phyloP scores from a whole-genome alignment of 495 filamentous ascomycete genomes.

The Chaetomium fimeti region DNA sequence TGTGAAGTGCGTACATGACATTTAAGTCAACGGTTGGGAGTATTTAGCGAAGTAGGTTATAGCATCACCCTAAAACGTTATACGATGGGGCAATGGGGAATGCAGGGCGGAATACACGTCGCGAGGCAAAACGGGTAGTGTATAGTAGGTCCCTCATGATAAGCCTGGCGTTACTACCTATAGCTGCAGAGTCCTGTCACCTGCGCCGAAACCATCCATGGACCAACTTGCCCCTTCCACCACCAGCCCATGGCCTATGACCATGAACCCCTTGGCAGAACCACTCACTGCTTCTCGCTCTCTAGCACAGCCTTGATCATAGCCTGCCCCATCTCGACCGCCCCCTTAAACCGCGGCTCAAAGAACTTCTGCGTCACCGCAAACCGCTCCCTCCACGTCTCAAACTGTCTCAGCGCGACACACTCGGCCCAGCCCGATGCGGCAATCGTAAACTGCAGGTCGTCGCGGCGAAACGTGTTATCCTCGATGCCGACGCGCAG shows the following conservation, averaged over 20 bases:
- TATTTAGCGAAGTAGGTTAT: too few relatives aligned
- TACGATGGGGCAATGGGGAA: too few relatives aligned
- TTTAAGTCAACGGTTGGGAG: too few relatives aligned
- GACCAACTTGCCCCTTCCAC: not conserved
- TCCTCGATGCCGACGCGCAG: constrained; percentile 84
- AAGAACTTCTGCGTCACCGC: constrained; percentile 87
- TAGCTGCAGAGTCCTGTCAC: too few relatives aligned
- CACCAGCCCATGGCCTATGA: not conserved
- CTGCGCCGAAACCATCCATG: not conserved
- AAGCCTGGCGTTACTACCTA: too few relatives aligned
- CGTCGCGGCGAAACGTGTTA: constrained; percentile 82
- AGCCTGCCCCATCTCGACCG: constrained; percentile 81
- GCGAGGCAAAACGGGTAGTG: too few relatives aligned
- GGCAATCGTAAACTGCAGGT: constrained; percentile 96
- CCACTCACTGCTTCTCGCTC: constrained; percentile 49
- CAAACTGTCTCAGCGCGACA: constrained; percentile 85
- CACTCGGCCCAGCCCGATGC: constrained; percentile 93
- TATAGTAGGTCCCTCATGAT: too few relatives aligned
- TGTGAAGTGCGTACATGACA: too few relatives aligned
- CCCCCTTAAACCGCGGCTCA: constrained; percentile 80
- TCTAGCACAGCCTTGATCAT: constrained; percentile 96
- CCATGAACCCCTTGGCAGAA: not conserved
- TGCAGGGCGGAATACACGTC: too few relatives aligned
- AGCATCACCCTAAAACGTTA: too few relatives aligned
- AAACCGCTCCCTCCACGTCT: constrained; percentile 85